phyloP scores from a whole-genome alignment of 176 grass and related monocot species.

The Oryza punctata region DNA sequence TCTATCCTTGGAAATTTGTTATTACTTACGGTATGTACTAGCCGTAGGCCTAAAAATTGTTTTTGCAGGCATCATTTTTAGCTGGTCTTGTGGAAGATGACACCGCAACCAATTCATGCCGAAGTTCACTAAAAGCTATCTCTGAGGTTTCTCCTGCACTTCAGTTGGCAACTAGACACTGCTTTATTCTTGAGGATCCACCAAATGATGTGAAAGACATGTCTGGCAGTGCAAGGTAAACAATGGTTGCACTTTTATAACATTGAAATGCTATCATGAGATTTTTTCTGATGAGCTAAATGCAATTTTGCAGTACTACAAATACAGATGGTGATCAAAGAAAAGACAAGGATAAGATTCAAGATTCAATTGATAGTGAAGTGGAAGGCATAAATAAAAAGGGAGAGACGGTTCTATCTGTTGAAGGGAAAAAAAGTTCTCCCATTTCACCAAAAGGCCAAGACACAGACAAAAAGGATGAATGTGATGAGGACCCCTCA shows the following conservation, averaged over 20 bases:
- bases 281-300: constrained; percentile 38
- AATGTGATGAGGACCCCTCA: constrained; percentile 22
- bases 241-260: constrained; percentile 30
- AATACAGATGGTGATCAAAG: constrained; percentile 51
- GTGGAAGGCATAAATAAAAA: constrained; percentile 43
- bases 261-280: constrained; percentile 2
- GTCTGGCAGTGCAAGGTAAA: constrained; percentile 57
- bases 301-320: constrained; percentile 51
- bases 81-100: constrained; percentile 70
- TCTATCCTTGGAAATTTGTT: background rate
- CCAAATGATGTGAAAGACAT: constrained; percentile 62
- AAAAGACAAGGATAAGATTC: constrained; percentile 45
- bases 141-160: constrained; percentile 78
- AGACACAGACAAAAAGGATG: constrained; percentile 47
- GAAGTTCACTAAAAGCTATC: constrained; percentile 88
- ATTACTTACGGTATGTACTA: constrained; percentile 19
- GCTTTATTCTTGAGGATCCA: constrained; percentile 91
- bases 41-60: constrained; percentile 33
- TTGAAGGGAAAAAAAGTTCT: constrained; percentile 50
- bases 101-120: constrained; percentile 61
- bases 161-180: constrained; percentile 92
- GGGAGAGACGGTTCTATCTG: constrained; percentile 39
- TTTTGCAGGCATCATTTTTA: constrained; percentile 87
- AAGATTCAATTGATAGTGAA: constrained; percentile 42
- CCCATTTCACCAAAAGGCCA: constrained; percentile 36